Percentiles rank a stretch among this genome's conserved stretches.
These are phyloP conservation scores for Agrocybe praecox DNA, from an alignment of 768 basidiomycete genomes.

Conservation along the genomic window DNA sequence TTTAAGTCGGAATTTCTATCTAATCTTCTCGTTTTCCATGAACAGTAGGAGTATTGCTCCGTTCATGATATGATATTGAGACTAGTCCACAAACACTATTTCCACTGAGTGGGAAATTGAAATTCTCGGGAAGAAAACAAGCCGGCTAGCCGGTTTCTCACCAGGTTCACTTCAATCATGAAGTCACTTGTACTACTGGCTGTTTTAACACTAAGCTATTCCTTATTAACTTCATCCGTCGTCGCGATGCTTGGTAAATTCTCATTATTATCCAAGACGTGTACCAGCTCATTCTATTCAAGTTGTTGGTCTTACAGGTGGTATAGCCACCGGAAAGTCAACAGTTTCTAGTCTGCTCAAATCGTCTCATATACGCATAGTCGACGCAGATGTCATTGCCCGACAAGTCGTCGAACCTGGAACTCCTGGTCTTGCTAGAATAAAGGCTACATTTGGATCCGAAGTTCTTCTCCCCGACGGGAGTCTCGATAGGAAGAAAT, in stretches of 20 bases:
- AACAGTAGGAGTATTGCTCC: no score
- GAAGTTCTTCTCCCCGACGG: slow-evolving; percentile 70
- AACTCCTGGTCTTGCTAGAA: slow-evolving; percentile 67
- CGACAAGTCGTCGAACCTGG: slow-evolving; percentile 86
- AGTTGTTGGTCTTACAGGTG: slow-evolving; percentile 96
- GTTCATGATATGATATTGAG: no score
- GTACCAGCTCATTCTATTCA: not conserved
- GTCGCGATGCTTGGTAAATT: not conserved
- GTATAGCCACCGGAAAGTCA: slow-evolving; percentile 96
- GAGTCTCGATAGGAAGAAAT: slow-evolving; percentile 75
- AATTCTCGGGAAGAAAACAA: no score
- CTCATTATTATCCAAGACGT: no score
- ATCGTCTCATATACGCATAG: slow-evolving; percentile 70
- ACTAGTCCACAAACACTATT: no score
- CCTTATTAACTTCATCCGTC: not conserved
- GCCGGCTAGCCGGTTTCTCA: no score
- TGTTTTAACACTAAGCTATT: not conserved
- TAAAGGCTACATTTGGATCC: slow-evolving; percentile 71
- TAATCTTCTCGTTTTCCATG: not conserved
- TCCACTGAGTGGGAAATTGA: no score
- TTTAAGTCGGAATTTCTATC: not conserved
- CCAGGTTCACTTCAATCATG: not conserved
- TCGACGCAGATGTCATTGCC: slow-evolving; percentile 92
- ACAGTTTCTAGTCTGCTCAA: slow-evolving; percentile 81
- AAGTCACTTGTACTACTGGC: not conserved